These are phyloP conservation scores for Phytophthora pluvialis DNA, from an alignment of 352 stramenopile genomes.

Conservation along the genomic window DNA sequence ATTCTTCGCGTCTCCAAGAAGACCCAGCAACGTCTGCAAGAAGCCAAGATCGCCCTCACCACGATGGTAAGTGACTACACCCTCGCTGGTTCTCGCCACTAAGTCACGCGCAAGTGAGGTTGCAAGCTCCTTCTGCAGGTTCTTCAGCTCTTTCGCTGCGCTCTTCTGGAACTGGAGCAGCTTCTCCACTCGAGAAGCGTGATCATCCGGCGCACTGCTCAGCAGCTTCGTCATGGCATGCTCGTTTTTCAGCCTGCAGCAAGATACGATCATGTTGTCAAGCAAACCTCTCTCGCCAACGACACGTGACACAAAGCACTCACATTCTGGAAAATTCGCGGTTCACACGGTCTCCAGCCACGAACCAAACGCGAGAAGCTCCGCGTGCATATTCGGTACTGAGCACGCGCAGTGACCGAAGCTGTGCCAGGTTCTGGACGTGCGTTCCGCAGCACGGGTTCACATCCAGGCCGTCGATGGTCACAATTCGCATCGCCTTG, in stretches of 20 bases:
- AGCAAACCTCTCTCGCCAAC: slow-evolving; percentile 3
- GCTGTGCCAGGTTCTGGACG: slow-evolving; percentile 70
- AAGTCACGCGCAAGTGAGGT: slow-evolving; percentile 55
- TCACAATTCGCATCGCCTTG: slow-evolving; percentile 80
- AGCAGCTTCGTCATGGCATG: slow-evolving; percentile 75
- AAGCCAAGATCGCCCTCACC: slow-evolving; percentile 72
- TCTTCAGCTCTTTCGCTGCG: slow-evolving; percentile 72
- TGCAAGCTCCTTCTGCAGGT: slow-evolving; percentile 74
- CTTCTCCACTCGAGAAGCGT: slow-evolving; percentile 69
- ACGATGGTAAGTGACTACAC: slow-evolving; percentile 64
- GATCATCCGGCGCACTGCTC: slow-evolving; percentile 69
- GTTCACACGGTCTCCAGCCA: slow-evolving; percentile 81
- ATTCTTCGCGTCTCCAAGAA: slow-evolving; percentile 53
- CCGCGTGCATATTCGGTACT: slow-evolving; percentile 72
- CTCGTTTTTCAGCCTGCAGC: slow-evolving; percentile 61
- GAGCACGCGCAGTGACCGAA: slow-evolving; percentile 81
- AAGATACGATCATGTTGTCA: neutral
- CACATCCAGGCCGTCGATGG: slow-evolving; percentile 80
- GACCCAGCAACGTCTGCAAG: slow-evolving; percentile 59
- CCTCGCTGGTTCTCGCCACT: slow-evolving; percentile 28
- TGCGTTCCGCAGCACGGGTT: slow-evolving; percentile 92
- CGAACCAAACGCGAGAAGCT: slow-evolving; percentile 83
- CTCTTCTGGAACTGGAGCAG: slow-evolving; percentile 67
- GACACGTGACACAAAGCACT: slow-evolving; percentile 4
- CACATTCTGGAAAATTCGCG: slow-evolving; percentile 81